Conservation (phyloP, 306 rosid genomes). For the Quercus robur region DNA sequence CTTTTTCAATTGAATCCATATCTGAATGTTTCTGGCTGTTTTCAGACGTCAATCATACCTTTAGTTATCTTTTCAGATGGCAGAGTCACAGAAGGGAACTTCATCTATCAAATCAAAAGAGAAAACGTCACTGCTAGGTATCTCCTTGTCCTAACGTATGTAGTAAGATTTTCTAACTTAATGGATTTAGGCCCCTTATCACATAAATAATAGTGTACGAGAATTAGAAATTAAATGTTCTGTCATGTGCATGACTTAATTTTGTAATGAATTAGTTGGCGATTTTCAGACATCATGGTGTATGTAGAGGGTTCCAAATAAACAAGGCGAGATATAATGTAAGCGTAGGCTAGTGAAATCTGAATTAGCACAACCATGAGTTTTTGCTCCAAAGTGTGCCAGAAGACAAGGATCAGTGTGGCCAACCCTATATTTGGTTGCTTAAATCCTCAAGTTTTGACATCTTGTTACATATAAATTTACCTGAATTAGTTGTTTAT, state of each 20-base stretch:
- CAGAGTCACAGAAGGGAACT: constrained; percentile 54
- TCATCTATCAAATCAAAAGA: constrained; percentile 47
- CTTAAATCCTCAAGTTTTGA: constrained; percentile 6
- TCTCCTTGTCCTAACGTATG: constrained; percentile 13
- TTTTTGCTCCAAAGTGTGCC: not conserved
- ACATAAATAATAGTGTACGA: not conserved
- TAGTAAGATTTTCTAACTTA: constrained; percentile 8
- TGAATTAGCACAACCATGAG: not conserved
- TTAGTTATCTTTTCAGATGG: constrained; percentile 46
- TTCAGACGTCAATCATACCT: constrained; percentile 13
- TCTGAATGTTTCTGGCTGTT: constrained; percentile 16
- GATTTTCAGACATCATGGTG: not conserved
- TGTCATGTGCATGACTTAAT: not conserved
- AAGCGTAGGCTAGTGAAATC: not conserved
- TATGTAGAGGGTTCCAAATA: not conserved
- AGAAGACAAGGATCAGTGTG: not conserved
- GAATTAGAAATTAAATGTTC: not conserved
- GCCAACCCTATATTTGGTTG: constrained; percentile 1
- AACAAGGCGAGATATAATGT: not conserved
- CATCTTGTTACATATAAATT: not conserved
- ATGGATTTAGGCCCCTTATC: not conserved
- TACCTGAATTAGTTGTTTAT: not conserved
- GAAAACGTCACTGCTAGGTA: constrained; percentile 59
- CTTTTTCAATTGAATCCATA: constrained; percentile 9
- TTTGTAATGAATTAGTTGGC: not conserved